Conservation (phyloP, 108 stramenopile species). For the Cyclotella cryptica region DNA sequence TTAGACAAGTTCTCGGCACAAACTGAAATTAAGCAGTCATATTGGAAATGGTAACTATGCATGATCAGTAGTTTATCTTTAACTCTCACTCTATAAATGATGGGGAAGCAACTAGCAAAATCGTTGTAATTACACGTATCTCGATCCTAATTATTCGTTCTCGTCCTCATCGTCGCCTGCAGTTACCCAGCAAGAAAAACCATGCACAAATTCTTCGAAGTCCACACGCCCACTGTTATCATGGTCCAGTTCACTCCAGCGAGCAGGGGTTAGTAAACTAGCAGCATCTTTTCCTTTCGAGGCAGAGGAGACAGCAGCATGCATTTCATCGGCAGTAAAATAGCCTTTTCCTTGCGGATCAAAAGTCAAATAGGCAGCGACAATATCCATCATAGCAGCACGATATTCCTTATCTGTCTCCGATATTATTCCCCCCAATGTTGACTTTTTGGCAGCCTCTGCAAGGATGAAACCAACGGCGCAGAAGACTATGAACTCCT, state of each 20-base stretch:
- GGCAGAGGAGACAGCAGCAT: slow-evolving; percentile 32
- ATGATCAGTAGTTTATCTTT: too few species aligned
- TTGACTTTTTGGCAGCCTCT: slow-evolving; percentile 52
- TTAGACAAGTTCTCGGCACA: neutral
- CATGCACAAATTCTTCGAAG: slow-evolving; percentile 58
- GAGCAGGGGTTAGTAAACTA: slow-evolving; percentile 47
- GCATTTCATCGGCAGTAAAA: slow-evolving; percentile 59
- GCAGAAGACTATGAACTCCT: slow-evolving; percentile 60
- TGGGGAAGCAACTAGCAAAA: too few species aligned
- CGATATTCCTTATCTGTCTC: slow-evolving; percentile 53
- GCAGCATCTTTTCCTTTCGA: slow-evolving; percentile 49
- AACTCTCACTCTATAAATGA: too few species aligned
- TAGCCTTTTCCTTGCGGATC: slow-evolving; percentile 55
- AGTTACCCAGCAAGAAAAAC: slow-evolving; percentile 53
- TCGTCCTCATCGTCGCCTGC: slow-evolving; percentile 52
- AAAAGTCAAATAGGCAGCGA: slow-evolving; percentile 54
- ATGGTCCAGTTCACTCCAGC: slow-evolving; percentile 54
- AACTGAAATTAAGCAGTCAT: neutral
- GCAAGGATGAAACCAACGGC: slow-evolving; percentile 57
- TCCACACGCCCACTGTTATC: slow-evolving; percentile 51
- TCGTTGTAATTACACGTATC: neutral
- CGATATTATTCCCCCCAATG: slow-evolving; percentile 47
- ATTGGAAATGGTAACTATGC: too few species aligned
- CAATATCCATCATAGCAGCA: slow-evolving; percentile 60
- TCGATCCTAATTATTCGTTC: neutral